These are phyloP conservation scores for Prunus davidiana DNA, from an alignment of 306 rosid genomes.

Conservation along the genomic window DNA sequence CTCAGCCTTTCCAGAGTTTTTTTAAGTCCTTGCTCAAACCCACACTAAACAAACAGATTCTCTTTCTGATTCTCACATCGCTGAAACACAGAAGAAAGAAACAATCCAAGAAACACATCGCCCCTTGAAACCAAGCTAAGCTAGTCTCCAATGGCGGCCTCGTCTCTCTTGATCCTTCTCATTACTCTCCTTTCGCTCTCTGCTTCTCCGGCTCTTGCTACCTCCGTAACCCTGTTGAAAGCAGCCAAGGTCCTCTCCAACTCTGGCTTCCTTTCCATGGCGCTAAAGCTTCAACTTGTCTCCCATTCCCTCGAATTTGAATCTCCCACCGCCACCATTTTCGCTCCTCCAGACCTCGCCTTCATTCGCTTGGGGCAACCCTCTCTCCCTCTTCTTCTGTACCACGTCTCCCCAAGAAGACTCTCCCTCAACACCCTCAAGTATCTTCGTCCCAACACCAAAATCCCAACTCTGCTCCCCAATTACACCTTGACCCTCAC, in stretches of 20 bases:
- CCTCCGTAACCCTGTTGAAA: slow-evolving; percentile 9
- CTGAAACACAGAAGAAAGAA: background rate
- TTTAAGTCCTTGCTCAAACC: background rate
- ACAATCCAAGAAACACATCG: no score
- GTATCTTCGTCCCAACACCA: slow-evolving; percentile 46
- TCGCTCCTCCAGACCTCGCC: slow-evolving; percentile 35
- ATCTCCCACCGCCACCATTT: slow-evolving; percentile 40
- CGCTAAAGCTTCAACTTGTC: slow-evolving; percentile 38
- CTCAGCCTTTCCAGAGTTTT: background rate
- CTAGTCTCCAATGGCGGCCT: background rate
- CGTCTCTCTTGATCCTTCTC: background rate
- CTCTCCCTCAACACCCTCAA: slow-evolving; percentile 42
- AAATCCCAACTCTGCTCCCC: slow-evolving; percentile 55
- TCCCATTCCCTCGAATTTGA: slow-evolving; percentile 12
- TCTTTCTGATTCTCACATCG: background rate
- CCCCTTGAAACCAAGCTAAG: background rate
- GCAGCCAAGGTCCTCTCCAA: slow-evolving; percentile 25
- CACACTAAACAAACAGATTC: background rate
- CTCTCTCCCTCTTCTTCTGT: slow-evolving; percentile 28
- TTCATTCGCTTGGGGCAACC: slow-evolving; percentile 34
- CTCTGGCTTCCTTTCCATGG: slow-evolving; percentile 41
- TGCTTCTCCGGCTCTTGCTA: background rate
- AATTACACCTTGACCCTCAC: slow-evolving; percentile 50
- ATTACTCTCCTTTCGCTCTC: slow-evolving; percentile 5
- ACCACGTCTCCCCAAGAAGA: slow-evolving; percentile 34